These are phyloP conservation scores for Chlorella vulgaris DNA, from an alignment of 139 green algal genomes.

Conservation along the genomic window DNA sequence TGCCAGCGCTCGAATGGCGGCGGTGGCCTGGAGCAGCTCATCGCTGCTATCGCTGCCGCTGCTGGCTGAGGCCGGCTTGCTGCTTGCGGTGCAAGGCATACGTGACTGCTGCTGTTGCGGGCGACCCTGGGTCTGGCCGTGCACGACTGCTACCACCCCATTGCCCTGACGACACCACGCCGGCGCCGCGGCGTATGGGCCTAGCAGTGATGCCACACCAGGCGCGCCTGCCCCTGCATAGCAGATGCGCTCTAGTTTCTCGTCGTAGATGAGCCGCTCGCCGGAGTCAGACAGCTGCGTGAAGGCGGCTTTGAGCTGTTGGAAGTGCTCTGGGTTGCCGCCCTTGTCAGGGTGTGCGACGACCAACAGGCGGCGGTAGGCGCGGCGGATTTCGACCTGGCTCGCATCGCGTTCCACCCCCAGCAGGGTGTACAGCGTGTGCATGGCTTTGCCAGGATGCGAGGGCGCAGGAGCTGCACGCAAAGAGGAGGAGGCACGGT, in stretches of 20 bases:
- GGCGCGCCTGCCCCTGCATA: neutral
- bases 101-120: neutral
- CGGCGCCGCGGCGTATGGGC: neutral
- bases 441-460: neutral
- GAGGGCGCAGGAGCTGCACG: neutral
- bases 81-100: neutral
- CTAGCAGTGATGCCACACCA: too few species aligned
- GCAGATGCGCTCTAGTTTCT: neutral
- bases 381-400: slow-evolving; percentile 1
- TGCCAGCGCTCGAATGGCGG: neutral
- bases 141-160: slow-evolving; percentile 26
- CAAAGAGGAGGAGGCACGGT: neutral
- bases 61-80: too few species aligned
- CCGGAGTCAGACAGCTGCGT: slow-evolving; percentile 21
- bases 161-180: neutral
- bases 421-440: slow-evolving; percentile 22
- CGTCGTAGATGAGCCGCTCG: slow-evolving; percentile 29
- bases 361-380: slow-evolving; percentile 34
- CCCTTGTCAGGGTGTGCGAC: slow-evolving; percentile 42
- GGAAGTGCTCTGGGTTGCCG: slow-evolving; percentile 23
- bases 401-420: slow-evolving; percentile 12
- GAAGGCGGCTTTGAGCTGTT: slow-evolving; percentile 20
- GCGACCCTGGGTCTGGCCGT: slow-evolving; percentile 28
- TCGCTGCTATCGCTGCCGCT: neutral
- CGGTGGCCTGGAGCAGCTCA: neutral